phyloP scores from a whole-genome alignment of 1,284 basidiomycete genomes.

The Ustilago sp. region DNA sequence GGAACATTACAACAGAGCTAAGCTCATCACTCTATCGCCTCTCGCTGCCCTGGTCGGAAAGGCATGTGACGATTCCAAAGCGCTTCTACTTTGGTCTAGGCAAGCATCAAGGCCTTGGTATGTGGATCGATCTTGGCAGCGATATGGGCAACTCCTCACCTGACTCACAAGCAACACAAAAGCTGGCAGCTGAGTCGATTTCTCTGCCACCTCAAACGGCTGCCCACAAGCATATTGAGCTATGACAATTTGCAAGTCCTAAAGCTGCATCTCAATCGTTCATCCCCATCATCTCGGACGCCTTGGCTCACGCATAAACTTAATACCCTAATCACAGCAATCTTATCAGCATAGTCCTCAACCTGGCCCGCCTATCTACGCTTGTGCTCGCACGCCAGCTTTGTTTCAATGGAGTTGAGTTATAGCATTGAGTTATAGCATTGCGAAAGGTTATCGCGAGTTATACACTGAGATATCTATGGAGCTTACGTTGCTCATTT shows the following conservation, averaged over 20 bases:
- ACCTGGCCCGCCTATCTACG: not conserved
- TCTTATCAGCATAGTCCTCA: not conserved
- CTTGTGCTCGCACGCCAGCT: not conserved
- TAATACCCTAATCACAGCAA: slow-evolving; percentile 1
- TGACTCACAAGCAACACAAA: not conserved
- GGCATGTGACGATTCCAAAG: slow-evolving; percentile 29
- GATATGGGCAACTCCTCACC: not conserved
- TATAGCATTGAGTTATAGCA: not conserved
- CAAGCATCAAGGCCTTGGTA: slow-evolving; percentile 37
- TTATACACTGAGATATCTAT: not conserved
- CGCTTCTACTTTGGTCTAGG: slow-evolving; percentile 41
- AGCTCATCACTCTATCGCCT: slow-evolving; percentile 12
- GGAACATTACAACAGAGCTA: not conserved
- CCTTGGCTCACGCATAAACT: not conserved
- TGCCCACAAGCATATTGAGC: not conserved
- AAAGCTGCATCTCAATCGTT: not conserved
- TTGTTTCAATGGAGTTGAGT: not conserved
- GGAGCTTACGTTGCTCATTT: not conserved
- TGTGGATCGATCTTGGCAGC: slow-evolving; percentile 43
- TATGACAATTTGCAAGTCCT: not conserved
- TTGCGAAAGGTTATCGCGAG: not conserved
- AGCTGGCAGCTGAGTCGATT: too few relatives aligned
- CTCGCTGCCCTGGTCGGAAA: slow-evolving; percentile 36
- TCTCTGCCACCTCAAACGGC: not conserved
- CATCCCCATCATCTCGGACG: not conserved